Percentiles rank a stretch among this genome's conserved stretches.
Evolutionary conservation across 345 rosid species (phyloP).

Genomic region (Firmiana major): DNA sequence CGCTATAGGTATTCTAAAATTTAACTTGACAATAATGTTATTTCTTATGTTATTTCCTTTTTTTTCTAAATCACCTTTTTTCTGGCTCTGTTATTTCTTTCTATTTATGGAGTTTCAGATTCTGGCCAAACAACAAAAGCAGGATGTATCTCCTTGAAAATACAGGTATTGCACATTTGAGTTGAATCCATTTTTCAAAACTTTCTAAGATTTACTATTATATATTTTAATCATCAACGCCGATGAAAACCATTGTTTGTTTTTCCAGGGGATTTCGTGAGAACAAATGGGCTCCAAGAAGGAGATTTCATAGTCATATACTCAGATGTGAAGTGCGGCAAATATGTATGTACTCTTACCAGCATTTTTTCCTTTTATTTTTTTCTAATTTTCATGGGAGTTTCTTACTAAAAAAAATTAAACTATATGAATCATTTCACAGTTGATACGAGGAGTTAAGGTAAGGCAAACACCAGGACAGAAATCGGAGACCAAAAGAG

Average conservation of each 20-base stretch:
- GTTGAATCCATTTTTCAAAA: background rate
- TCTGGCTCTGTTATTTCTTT: background rate
- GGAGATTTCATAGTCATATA: slow-evolving; percentile 99
- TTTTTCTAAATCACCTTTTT: slow-evolving; percentile 19
- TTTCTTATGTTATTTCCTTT: background rate
- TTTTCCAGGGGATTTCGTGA: slow-evolving; percentile 77
- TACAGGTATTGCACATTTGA: slow-evolving; percentile 44
- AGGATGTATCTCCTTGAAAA: slow-evolving; percentile 99
- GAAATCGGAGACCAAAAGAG: slow-evolving; percentile 56
- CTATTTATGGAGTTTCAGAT: slow-evolving; percentile 56
- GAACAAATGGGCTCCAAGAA: slow-evolving; percentile 92
- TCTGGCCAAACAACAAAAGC: slow-evolving; percentile 99
- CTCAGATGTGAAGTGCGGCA: slow-evolving; percentile 88
- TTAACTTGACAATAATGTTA: background rate
- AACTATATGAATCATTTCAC: slow-evolving; percentile 1
- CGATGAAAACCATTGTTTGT: background rate
- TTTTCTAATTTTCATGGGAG: background rate
- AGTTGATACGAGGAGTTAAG: slow-evolving; percentile 97
- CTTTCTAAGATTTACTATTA: background rate
- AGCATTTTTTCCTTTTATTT: background rate
- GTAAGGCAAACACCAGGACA: slow-evolving; percentile 68
- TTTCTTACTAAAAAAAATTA: background rate
- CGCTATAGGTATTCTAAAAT: slow-evolving; percentile 59
- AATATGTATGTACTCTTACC: slow-evolving; percentile 55
- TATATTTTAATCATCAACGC: background rate